Evolutionary conservation across 164 flowering plant genomes (phyloP).

Genomic region (Vitis rotundifolia): DNA sequence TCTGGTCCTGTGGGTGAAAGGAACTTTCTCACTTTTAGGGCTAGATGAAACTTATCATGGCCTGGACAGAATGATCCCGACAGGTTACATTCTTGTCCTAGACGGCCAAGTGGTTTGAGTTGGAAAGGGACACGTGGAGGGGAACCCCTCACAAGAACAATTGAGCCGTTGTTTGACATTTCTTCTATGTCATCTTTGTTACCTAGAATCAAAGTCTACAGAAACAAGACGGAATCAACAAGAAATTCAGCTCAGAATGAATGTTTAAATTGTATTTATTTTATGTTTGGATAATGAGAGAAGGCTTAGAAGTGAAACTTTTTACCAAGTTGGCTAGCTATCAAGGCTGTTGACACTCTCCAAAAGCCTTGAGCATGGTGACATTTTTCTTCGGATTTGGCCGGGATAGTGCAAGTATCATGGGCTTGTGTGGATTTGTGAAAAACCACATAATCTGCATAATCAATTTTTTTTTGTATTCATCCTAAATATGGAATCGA

Average conservation of each 20-base stretch:
- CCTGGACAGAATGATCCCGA: too few species aligned
- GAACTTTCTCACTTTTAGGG: too few species aligned
- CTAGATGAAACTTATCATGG: too few species aligned
- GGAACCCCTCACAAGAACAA: too few species aligned
- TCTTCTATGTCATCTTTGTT: conserved; percentile 86
- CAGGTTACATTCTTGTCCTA: too few species aligned
- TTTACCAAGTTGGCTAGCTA: conserved; percentile 85
- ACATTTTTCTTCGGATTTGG: conserved; percentile 91
- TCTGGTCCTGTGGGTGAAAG: too few species aligned
- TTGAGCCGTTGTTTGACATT: conserved; percentile 61
- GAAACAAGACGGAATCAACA: not conserved
- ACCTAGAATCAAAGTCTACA: conserved; percentile 80
- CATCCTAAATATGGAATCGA: too few species aligned
- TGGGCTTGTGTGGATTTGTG: conserved; percentile 89
- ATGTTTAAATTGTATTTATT: not conserved
- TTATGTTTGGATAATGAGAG: not conserved
- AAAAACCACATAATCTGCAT: too few species aligned
- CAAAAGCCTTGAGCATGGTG: conserved; percentile 77
- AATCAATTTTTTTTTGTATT: too few species aligned
- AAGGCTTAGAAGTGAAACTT: not conserved
- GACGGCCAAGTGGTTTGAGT: too few species aligned
- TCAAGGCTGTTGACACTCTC: conserved; percentile 66
- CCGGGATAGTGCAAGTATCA: conserved; percentile 79
- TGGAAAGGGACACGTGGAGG: too few species aligned
- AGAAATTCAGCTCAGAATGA: not conserved